Evolutionary conservation across 2,329 filamentous ascomycete genomes (phyloP).

Genomic region (Talaromyces sp.): DNA sequence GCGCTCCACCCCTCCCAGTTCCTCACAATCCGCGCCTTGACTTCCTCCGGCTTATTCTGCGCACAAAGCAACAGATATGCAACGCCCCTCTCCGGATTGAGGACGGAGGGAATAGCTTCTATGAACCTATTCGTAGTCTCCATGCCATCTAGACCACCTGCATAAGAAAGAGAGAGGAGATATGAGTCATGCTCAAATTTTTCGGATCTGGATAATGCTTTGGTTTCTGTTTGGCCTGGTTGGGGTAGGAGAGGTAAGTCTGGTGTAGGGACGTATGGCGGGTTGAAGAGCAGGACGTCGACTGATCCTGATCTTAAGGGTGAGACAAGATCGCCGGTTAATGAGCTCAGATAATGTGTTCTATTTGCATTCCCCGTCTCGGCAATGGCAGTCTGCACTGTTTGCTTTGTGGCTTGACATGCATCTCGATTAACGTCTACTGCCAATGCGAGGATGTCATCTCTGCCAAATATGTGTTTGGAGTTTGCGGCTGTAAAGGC

Average conservation of each 20-base stretch:
- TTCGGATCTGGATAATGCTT: slow-evolving; percentile 28
- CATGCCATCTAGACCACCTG: slow-evolving; percentile 88
- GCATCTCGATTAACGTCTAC: slow-evolving; percentile 85
- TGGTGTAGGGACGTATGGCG: slow-evolving; percentile 89
- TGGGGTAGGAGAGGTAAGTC: slow-evolving; percentile 60
- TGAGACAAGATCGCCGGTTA: slow-evolving; percentile 67
- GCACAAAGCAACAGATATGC: slow-evolving; percentile 88
- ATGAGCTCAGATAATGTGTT: slow-evolving; percentile 61
- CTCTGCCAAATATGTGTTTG: slow-evolving; percentile 66
- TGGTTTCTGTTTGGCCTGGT: slow-evolving; percentile 24
- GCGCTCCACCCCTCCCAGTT: slow-evolving; percentile 67
- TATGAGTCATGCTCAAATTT: slow-evolving; percentile 77
- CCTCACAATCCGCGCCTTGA: slow-evolving; percentile 60
- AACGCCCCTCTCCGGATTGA: slow-evolving; percentile 65
- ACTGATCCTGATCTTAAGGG: slow-evolving; percentile 59
- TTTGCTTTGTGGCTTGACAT: slow-evolving; percentile 70
- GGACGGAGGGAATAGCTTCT: slow-evolving; percentile 60
- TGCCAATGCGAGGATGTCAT: slow-evolving; percentile 67
- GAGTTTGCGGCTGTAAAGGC: slow-evolving; percentile 81
- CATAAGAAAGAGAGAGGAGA: slow-evolving; percentile 80
- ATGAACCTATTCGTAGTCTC: slow-evolving; percentile 82
- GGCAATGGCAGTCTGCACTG: slow-evolving; percentile 55
- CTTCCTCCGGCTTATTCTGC: slow-evolving; percentile 78
- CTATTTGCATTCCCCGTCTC: slow-evolving; percentile 28
- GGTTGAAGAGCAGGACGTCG: slow-evolving; percentile 93